Evolutionary conservation across 2,329 filamentous ascomycete genomes (phyloP).

Genomic region (Lecanicillium sp.): DNA sequence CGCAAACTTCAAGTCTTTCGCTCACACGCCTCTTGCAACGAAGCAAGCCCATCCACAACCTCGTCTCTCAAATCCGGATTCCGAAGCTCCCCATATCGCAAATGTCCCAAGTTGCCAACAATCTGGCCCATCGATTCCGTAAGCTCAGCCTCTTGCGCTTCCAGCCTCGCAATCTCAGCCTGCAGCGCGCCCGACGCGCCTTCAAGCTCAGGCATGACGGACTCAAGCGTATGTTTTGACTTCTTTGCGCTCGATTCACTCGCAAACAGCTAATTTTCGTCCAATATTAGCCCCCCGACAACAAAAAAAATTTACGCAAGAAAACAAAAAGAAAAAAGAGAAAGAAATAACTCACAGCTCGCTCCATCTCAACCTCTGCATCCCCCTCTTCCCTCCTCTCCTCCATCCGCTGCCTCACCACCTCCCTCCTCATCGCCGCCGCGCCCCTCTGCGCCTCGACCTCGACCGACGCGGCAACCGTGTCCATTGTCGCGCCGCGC

Average conservation of each 20-base stretch:
- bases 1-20: constrained; percentile 25
- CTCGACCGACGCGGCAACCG: constrained; percentile 56
- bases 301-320: not conserved
- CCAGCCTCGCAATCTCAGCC: constrained; percentile 56
- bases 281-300: not conserved
- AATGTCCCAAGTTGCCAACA: constrained; percentile 68
- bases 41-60: constrained; percentile 55
- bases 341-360: constrained; percentile 33
- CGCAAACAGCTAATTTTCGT: constrained; percentile 51
- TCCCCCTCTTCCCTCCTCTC: constrained; percentile 49
- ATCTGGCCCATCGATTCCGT: constrained; percentile 54
- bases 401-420: constrained; percentile 43
- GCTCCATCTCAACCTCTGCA: constrained; percentile 55
- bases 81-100: constrained; percentile 69
- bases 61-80: constrained; percentile 57
- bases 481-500: constrained; percentile 59
- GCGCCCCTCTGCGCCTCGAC: constrained; percentile 55
- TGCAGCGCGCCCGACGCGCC: constrained; percentile 57
- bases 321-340: not conserved
- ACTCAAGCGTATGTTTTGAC: constrained; percentile 50
- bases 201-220: constrained; percentile 62
- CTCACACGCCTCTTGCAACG: constrained; percentile 51
- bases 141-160: constrained; percentile 54
- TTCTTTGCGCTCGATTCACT: constrained; percentile 33
- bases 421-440: constrained; percentile 45